Conservation (phyloP, 495 filamentous ascomycete genomes). For the Daldinia caldariorum region DNA sequence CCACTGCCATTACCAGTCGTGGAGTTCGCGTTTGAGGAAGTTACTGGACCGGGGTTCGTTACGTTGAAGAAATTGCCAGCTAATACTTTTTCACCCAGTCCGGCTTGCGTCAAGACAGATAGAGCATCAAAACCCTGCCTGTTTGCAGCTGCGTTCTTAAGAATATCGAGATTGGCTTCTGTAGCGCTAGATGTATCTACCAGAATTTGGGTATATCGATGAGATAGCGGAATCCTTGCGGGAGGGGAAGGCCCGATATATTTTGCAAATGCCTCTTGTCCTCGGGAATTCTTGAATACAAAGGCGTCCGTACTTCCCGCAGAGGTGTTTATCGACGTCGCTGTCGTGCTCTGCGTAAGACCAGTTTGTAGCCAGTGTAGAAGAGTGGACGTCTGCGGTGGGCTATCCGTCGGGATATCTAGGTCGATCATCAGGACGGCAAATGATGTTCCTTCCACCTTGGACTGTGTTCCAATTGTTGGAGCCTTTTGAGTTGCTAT, state of each 20-base stretch:
- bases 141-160: conserved; percentile 47
- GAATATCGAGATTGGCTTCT: conserved; percentile 31
- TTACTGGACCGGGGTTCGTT: conserved; percentile 54
- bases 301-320: conserved; percentile 46
- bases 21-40: conserved; percentile 23
- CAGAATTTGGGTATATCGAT: conserved; percentile 55
- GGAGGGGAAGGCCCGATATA: conserved; percentile 55
- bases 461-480: conserved; percentile 49
- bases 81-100: conserved; percentile 47
- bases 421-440: conserved; percentile 56
- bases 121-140: conserved; percentile 47
- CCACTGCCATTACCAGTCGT: conserved; percentile 22
- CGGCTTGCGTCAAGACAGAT: conserved; percentile 45
- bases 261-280: conserved; percentile 41
- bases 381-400: conserved; percentile 50
- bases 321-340: conserved; percentile 46
- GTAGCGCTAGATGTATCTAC: conserved; percentile 52
- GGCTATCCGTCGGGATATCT: conserved; percentile 55
- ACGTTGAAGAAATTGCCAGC: conserved; percentile 59
- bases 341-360: conserved; percentile 47
- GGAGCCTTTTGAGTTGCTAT: conserved; percentile 41
- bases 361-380: conserved; percentile 58
- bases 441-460: conserved; percentile 46
- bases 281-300: conserved; percentile 46
- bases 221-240: conserved; percentile 53